Conservation (phyloP, 306 rosid genomes). For the Pachyrhizus erosus region DNA sequence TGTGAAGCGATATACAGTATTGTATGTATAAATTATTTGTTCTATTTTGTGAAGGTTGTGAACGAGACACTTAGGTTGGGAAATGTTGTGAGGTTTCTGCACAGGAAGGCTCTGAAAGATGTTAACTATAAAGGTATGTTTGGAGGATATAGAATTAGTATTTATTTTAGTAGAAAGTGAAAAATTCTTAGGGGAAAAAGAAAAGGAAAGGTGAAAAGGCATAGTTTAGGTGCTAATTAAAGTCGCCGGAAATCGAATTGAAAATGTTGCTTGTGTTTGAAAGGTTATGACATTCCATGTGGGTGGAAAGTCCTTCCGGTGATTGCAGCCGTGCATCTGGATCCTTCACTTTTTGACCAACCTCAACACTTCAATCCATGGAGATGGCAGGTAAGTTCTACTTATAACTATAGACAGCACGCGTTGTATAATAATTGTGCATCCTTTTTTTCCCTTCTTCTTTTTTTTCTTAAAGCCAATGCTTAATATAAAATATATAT, state of each 20-base stretch:
- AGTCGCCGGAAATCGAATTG: conserved; percentile 17
- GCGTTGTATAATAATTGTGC: conserved; percentile 51
- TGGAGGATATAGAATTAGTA: background rate
- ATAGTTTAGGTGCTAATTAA: conserved; percentile 1
- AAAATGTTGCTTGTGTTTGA: conserved; percentile 38
- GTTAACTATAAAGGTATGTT: conserved; percentile 81
- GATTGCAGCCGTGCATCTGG: conserved; percentile 93
- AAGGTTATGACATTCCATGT: conserved; percentile 99
- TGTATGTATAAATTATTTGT: background rate
- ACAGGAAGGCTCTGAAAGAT: conserved; percentile 89
- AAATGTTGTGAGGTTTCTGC: conserved; percentile 95
- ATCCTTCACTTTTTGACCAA: conserved; percentile 89
- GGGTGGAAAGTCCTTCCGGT: conserved; percentile 99
- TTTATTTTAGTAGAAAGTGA: background rate
- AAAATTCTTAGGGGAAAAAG: background rate
- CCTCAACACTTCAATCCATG: conserved; percentile 97
- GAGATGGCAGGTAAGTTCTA: conserved; percentile 96
- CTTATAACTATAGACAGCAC: conserved; percentile 43
- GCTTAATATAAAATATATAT: background rate
- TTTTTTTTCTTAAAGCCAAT: conserved; percentile 37
- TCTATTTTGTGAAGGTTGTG: conserved; percentile 66
- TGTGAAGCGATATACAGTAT: background rate
- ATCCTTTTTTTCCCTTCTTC: background rate
- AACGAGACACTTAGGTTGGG: conserved; percentile 94
- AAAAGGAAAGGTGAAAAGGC: background rate